Conservation (phyloP, 257 asterid genomes). For the Solanum tarapatanum region DNA sequence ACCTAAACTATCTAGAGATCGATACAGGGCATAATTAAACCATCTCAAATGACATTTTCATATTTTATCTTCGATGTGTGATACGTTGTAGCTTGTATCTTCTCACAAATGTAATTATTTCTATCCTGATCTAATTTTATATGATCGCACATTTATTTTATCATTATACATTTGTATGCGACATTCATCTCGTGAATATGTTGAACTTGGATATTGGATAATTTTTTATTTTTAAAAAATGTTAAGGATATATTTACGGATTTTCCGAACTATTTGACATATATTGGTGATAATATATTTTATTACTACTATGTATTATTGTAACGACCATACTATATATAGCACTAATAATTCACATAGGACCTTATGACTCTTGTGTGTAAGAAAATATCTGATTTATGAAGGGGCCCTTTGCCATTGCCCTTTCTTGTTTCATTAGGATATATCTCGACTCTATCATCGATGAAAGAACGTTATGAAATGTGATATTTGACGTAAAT, state of each 20-base stretch:
- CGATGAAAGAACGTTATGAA: constrained; percentile 44
- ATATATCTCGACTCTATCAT: constrained; percentile 17
- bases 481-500: constrained; percentile 52
- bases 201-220: neutral
- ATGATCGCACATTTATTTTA: neutral
- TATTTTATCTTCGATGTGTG: neutral
- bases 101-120: neutral
- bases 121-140: neutral
- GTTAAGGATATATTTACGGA: neutral
- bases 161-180: neutral
- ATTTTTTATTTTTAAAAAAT: neutral
- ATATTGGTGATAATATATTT: neutral
- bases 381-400: neutral
- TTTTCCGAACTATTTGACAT: neutral
- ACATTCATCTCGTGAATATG: neutral
- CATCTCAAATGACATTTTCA: neutral
- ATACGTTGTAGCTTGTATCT: neutral
- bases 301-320: neutral
- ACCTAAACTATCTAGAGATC: neutral
- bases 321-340: neutral
- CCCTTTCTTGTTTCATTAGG: neutral
- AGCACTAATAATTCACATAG: neutral
- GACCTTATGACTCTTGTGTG: neutral
- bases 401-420: neutral
- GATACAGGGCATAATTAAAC: neutral